Conservation (phyloP, 148 eudicot genomes). For the Nyssa sinensis region DNA sequence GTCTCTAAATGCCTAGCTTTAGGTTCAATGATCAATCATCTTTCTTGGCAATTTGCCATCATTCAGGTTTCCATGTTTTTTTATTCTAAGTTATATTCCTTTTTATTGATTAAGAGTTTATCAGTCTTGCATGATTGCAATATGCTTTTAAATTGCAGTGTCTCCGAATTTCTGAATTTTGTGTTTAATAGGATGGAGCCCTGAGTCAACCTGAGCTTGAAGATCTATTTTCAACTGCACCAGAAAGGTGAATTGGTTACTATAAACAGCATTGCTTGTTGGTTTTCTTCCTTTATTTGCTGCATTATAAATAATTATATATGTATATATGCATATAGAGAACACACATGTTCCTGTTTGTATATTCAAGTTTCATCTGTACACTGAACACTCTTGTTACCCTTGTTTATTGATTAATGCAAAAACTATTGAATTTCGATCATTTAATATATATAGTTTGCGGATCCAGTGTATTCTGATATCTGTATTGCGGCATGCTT, state of each 20-base stretch:
- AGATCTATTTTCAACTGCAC: constrained; percentile 62
- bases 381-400: background rate
- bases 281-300: constrained; percentile 4
- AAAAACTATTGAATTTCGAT: background rate
- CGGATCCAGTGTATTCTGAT: background rate
- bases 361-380: background rate
- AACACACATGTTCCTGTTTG: background rate
- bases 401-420: background rate
- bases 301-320: no score
- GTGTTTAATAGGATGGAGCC: constrained; percentile 43
- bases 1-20: background rate
- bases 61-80: background rate
- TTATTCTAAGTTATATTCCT: background rate
- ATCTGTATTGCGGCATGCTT: background rate
- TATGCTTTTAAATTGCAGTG: background rate
- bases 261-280: background rate
- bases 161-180: constrained; percentile 1
- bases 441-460: background rate
- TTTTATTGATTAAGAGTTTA: background rate
- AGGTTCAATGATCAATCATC: background rate
- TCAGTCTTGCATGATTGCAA: no score
- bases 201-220: constrained; percentile 41
- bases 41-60: no score
- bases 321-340: background rate
- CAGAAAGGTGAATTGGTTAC: constrained; percentile 43